Base-by-base conservation (phyloP, 495 filamentous ascomycete species). In the Lophium mytilinum region DNA sequence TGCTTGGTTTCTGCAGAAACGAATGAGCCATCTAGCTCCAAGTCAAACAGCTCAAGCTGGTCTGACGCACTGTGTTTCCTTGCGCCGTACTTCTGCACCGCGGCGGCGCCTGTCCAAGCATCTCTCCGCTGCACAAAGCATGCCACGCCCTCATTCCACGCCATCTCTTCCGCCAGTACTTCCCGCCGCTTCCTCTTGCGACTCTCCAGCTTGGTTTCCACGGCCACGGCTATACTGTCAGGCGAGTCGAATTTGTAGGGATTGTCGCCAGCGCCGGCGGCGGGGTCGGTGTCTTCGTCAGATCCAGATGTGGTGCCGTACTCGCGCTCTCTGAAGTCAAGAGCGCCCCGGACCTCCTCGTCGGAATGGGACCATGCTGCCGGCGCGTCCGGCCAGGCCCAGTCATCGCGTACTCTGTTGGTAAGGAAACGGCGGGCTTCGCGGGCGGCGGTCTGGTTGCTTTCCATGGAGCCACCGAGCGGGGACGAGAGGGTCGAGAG, bases 121-220 rank as follows among this genome's bases (percentile, higher is more conserved):
- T 96, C 82, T 40, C 93, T 80, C 50, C 88, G 75, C 36, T 80
- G 80, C 45, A 82, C 75, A 73, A 86, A 98, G 61, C 82, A 84
- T 45, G 81, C 76, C 40, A 98, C 67, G 0, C 93, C 93, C 18
- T 81, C 74, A 59, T 96, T 97, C 87, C 87, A 94, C 15, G 70
- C 66, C 78, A 88, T 81, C 66, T 97, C 92, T 36, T 86, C 85
- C 50, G 86, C 78, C 52, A 87, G 67, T 35, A 72, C 69, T 9
- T 73, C 77, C 59, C 79, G 75, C 59, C 87, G 75, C 57, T 82
- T 80, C 52, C 78, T 75, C 43, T 84, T 81, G 37, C 80, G 76
- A 53, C 80, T 35, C 57, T 70, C 53, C 72, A 67, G 5, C 75
- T 71, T 35, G 1, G 51, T 17, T 41, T 52, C 55, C 17, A 72